A percentile compares a stretch with the other conserved stretches of the same genome.
These are phyloP conservation scores for Cercospora sojina DNA, from an alignment of 2,329 filamentous ascomycete genomes.

Conservation along the genomic window DNA sequence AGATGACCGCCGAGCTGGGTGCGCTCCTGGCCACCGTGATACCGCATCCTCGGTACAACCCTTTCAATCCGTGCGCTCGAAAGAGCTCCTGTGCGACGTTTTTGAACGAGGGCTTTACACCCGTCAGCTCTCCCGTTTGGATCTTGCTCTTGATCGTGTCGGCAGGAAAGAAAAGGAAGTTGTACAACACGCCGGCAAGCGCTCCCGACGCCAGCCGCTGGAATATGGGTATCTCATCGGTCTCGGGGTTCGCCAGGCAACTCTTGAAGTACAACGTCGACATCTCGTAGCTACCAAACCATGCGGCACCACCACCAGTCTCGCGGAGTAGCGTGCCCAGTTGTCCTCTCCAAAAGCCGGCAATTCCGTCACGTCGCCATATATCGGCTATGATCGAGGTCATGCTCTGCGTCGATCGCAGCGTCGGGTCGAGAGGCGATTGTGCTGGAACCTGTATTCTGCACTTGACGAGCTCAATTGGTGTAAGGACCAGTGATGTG, in stretches of 20 bases:
- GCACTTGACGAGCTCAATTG: constrained; percentile 96
- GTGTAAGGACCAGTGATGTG: constrained; percentile 87
- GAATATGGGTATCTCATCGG: constrained; percentile 68
- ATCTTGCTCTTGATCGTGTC: constrained; percentile 97
- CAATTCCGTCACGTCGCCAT: constrained; percentile 76
- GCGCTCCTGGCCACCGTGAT: constrained; percentile 86
- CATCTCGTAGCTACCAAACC: constrained; percentile 91
- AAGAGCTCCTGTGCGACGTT: constrained; percentile 72
- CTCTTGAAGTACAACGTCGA: constrained; percentile 65
- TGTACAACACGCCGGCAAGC: constrained; percentile 87
- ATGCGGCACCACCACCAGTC: constrained; percentile 87
- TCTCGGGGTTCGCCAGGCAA: constrained; percentile 35
- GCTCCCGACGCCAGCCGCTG: constrained; percentile 88
- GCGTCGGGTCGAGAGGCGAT: constrained; percentile 31
- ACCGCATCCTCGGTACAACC: constrained; percentile 90
- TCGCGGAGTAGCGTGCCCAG: constrained; percentile 90
- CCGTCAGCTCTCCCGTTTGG: constrained; percentile 70
- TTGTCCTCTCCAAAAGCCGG: constrained; percentile 94
- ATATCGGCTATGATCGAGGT: constrained; percentile 73
- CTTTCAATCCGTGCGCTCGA: constrained; percentile 75
- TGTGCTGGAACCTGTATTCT: constrained; percentile 80
- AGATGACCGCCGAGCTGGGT: constrained; percentile 97
- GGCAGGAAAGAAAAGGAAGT: constrained; percentile 95
- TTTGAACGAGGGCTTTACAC: constrained; percentile 63
- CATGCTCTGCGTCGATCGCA: constrained; percentile 46